phyloP scores from a whole-genome alignment of 2,329 filamentous ascomycete genomes.

The Knoxdaviesia proteae region DNA sequence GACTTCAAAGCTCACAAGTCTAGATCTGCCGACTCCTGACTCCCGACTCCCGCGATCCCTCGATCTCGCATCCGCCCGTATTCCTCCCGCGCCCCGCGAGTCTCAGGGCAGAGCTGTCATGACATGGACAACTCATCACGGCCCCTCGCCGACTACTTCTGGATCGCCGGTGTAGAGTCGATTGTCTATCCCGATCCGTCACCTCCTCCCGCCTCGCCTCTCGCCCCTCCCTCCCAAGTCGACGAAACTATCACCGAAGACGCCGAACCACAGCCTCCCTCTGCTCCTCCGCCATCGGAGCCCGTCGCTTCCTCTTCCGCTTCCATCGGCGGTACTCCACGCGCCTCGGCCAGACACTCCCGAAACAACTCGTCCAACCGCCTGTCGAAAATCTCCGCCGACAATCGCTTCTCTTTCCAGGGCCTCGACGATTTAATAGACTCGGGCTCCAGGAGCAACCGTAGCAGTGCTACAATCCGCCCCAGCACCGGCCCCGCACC shows the following conservation, averaged over 20 bases:
- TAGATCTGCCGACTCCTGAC: too few relatives aligned
- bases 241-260: slow-evolving; percentile 43
- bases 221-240: slow-evolving; percentile 11
- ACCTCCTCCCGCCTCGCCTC: slow-evolving; percentile 7
- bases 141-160: slow-evolving; percentile 55
- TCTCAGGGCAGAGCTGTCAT: too few relatives aligned
- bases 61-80: too few relatives aligned
- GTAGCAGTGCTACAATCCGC: slow-evolving; percentile 44
- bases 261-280: slow-evolving; percentile 25
- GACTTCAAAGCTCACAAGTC: too few relatives aligned
- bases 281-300: slow-evolving; percentile 6
- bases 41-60: too few relatives aligned
- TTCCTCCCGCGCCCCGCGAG: too few relatives aligned
- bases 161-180: slow-evolving; percentile 52
- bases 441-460: slow-evolving; percentile 34
- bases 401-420: slow-evolving; percentile 29
- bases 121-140: slow-evolving; percentile 38
- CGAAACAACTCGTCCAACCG: slow-evolving; percentile 39
- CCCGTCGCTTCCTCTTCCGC: slow-evolving; percentile 12
- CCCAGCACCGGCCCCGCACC: slow-evolving; percentile 13
- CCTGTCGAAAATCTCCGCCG: slow-evolving; percentile 30
- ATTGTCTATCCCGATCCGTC: slow-evolving; percentile 38
- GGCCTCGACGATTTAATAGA: slow-evolving; percentile 37
- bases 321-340: slow-evolving; percentile 9
- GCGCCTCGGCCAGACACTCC: slow-evolving; percentile 30